Percentiles rank a stretch among this genome's conserved stretches.
Evolutionary conservation across 1,284 basidiomycete genomes (phyloP).

Genomic region (Earliella scabrosa): DNA sequence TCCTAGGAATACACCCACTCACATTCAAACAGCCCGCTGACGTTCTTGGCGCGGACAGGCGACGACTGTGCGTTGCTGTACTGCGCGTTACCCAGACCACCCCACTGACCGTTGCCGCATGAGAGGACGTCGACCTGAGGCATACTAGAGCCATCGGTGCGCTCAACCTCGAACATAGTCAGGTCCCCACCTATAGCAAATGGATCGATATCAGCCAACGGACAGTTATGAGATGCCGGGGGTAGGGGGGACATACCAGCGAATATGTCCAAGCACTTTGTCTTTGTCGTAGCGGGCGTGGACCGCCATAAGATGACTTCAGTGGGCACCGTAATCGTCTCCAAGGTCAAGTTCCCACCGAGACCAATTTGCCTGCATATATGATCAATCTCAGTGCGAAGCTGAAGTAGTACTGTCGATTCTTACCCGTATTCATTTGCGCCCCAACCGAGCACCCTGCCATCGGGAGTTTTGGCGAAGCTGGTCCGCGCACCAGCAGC

Average conservation of each 20-base stretch:
- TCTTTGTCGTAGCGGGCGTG: conserved; percentile 55
- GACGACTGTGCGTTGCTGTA: conserved; percentile 78
- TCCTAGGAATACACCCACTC: no score
- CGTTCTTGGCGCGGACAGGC: conserved; percentile 78
- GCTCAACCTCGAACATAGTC: conserved; percentile 80
- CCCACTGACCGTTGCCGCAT: conserved; percentile 86
- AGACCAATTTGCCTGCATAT: conserved; percentile 78
- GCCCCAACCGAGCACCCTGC: conserved; percentile 88
- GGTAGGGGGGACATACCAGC: conserved; percentile 71
- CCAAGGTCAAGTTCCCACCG: conserved; percentile 68
- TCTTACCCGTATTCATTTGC: conserved; percentile 82
- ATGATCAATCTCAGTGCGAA: not conserved
- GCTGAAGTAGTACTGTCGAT: not conserved
- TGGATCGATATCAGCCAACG: no score
- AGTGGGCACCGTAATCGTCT: conserved; percentile 82
- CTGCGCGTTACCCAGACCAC: conserved; percentile 83
- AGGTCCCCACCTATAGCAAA: conserved; percentile 81
- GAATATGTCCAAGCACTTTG: conserved; percentile 67
- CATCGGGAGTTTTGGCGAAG: conserved; percentile 71
- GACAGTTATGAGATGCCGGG: no score
- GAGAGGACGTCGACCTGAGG: conserved; percentile 74
- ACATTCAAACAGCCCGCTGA: conserved; percentile 89
- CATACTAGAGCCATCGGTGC: conserved; percentile 44
- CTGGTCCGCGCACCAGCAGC: conserved; percentile 78
- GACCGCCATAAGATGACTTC: conserved; percentile 79